Percentiles rank a stretch among this genome's conserved stretches.
phyloP scores from a whole-genome alignment of 148 eudicot genomes.

The Rhododendron vialii region DNA sequence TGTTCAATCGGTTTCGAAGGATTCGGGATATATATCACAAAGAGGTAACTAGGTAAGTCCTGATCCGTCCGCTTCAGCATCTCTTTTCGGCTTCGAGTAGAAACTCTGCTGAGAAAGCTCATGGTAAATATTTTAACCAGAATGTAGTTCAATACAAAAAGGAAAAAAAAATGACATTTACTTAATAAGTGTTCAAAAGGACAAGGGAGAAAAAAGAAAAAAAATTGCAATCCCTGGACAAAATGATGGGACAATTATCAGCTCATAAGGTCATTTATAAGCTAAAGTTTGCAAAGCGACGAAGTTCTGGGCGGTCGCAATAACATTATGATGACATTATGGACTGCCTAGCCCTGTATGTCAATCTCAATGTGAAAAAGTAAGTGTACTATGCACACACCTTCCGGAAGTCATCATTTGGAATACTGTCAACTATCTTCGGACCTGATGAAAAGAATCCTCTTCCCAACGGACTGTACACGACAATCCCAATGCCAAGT shows the following conservation, averaged over 20 bases:
- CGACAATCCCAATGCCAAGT: conserved; percentile 20
- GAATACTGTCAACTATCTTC: background rate
- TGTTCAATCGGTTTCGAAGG: too few species aligned
- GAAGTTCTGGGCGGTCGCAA: background rate
- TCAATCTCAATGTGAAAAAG: background rate
- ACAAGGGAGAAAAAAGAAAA: background rate
- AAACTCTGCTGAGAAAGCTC: background rate
- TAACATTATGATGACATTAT: background rate
- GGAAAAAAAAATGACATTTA: too few species aligned
- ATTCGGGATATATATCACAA: background rate
- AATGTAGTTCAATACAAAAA: background rate
- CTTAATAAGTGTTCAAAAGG: background rate
- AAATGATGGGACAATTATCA: background rate
- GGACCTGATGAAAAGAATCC: conserved; percentile 11
- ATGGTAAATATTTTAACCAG: background rate
- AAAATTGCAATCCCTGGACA: background rate
- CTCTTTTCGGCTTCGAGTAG: background rate
- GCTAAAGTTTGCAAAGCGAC: background rate
- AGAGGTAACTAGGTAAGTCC: too few species aligned
- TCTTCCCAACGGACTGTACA: conserved; percentile 11
- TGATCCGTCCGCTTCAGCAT: too few species aligned
- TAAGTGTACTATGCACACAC: background rate
- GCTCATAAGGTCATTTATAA: background rate
- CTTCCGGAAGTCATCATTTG: conserved; percentile 3
- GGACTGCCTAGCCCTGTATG: background rate